A percentile compares a stretch with the other conserved stretches of the same genome.
These are phyloP conservation scores for Saccharomycopsis sp. DNA, from an alignment of 805 yeast species.

Conservation along the genomic window DNA sequence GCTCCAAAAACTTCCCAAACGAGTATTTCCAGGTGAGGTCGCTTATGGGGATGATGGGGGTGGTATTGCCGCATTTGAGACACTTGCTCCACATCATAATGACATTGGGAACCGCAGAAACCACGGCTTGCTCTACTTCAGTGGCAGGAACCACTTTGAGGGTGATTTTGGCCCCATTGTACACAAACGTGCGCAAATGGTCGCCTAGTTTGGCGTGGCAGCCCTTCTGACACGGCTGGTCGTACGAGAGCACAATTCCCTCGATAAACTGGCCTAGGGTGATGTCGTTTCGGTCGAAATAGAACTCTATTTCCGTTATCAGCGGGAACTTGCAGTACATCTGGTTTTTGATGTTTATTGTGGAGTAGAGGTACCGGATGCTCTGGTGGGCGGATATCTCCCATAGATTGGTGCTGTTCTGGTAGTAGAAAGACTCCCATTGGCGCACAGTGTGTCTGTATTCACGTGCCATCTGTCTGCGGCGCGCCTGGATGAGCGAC, in stretches of 20 bases:
- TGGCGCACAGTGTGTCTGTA: slow-evolving; percentile 34
- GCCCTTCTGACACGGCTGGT: slow-evolving; percentile 46
- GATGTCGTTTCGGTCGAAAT: slow-evolving; percentile 77
- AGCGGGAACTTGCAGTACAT: slow-evolving; percentile 94
- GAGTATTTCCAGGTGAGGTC: slow-evolving; percentile 87
- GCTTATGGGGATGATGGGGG: slow-evolving; percentile 77
- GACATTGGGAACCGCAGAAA: slow-evolving; percentile 27
- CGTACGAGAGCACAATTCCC: slow-evolving; percentile 61
- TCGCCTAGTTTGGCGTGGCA: slow-evolving; percentile 1
- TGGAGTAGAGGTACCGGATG: slow-evolving; percentile 69
- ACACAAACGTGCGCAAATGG: slow-evolving; percentile 68
- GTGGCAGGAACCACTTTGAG: slow-evolving; percentile 83
- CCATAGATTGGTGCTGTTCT: slow-evolving; percentile 41
- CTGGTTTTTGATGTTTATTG: slow-evolving; percentile 75
- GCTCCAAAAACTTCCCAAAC: slow-evolving; percentile 86
- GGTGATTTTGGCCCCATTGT: slow-evolving; percentile 61
- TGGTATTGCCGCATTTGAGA: slow-evolving; percentile 62
- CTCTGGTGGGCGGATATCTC: slow-evolving; percentile 74
- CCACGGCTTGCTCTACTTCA: slow-evolving; percentile 26
- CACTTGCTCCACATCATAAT: slow-evolving; percentile 91
- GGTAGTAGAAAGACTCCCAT: slow-evolving; percentile 60
- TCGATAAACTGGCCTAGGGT: slow-evolving; percentile 87
- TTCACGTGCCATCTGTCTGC: not conserved
- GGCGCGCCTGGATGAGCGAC: not conserved
- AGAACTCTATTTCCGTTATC: slow-evolving; percentile 74